Conservation (phyloP, 306 rosid genomes). For the Quillaja saponaria region DNA sequence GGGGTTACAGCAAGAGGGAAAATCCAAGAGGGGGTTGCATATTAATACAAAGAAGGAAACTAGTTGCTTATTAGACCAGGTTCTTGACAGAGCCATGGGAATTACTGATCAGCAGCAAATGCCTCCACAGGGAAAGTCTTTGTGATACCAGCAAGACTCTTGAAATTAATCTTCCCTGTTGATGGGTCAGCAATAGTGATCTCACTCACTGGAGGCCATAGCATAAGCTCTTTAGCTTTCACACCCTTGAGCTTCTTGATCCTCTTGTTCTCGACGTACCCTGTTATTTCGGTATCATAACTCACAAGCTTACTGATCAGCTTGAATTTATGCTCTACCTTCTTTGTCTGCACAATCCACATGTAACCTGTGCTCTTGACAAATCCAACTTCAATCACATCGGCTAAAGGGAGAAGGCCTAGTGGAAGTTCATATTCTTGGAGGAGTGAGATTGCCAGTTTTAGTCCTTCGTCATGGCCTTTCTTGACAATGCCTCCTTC, state of each 20-base stretch:
- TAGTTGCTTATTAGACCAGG: too few relatives aligned
- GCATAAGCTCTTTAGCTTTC: conserved; percentile 86
- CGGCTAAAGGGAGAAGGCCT: conserved; percentile 72
- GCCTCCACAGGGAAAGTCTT: conserved; percentile 86
- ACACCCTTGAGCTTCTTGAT: conserved; percentile 86
- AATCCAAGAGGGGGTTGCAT: too few relatives aligned
- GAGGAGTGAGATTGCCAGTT: conserved; percentile 52
- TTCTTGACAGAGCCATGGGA: too few relatives aligned
- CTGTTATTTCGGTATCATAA: conserved; percentile 61
- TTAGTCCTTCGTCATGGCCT: conserved; percentile 69
- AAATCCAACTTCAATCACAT: conserved; percentile 71
- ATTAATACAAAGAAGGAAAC: too few relatives aligned
- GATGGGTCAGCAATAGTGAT: conserved; percentile 52
- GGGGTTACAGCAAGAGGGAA: too few relatives aligned
- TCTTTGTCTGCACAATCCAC: conserved; percentile 83
- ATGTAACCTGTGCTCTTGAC: conserved; percentile 74
- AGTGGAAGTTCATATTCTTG: conserved; percentile 68
- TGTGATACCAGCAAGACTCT: conserved; percentile 92
- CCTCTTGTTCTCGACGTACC: conserved; percentile 53
- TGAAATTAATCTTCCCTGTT: conserved; percentile 76
- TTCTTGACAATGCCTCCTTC: conserved; percentile 75
- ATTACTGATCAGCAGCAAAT: conserved; percentile 50
- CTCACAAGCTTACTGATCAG: conserved; percentile 72
- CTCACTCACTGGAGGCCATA: conserved; percentile 94
- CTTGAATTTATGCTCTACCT: conserved; percentile 87